These are phyloP conservation scores for Auricularia cornea DNA, from an alignment of 768 basidiomycete species.

Conservation along the genomic window DNA sequence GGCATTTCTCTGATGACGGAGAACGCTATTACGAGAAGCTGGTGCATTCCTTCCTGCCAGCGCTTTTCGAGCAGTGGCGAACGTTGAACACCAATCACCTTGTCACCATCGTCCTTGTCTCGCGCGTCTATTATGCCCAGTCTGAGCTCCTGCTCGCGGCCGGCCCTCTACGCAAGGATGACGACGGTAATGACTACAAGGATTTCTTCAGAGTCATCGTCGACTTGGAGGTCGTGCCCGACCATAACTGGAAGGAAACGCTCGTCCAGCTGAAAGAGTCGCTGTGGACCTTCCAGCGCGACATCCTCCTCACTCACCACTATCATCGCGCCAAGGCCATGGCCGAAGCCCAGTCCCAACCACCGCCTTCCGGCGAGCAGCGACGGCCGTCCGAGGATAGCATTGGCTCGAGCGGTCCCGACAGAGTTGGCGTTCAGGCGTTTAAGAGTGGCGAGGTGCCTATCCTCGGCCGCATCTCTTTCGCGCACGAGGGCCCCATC, in stretches of 20 bases:
- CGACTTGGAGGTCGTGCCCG: slow-evolving; percentile 78
- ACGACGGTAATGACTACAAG: slow-evolving; percentile 67
- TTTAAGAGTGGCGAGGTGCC: slow-evolving; percentile 39
- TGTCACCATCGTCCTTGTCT: slow-evolving; percentile 90
- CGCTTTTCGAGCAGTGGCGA: slow-evolving; percentile 78
- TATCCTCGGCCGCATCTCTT: slow-evolving; percentile 69
- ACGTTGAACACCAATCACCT: slow-evolving; percentile 84
- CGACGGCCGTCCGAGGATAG: slow-evolving; percentile 13
- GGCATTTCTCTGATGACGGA: slow-evolving; percentile 95
- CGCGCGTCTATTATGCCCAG: slow-evolving; percentile 81
- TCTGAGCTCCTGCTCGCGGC: slow-evolving; percentile 75
- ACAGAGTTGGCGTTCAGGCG: too few relatives aligned
- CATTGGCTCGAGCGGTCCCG: slow-evolving; percentile 18
- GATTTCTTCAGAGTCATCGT: slow-evolving; percentile 96
- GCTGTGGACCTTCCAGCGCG: slow-evolving; percentile 84
- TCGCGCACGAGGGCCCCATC: slow-evolving; percentile 91
- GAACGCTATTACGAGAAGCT: slow-evolving; percentile 95
- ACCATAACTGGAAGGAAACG: slow-evolving; percentile 66
- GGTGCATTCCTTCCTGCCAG: slow-evolving; percentile 92
- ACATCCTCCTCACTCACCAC: slow-evolving; percentile 85
- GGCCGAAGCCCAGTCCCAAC: slow-evolving; percentile 1
- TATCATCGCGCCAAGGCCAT: slow-evolving; percentile 53
- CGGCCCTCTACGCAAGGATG: slow-evolving; percentile 69
- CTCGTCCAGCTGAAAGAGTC: slow-evolving; percentile 82
- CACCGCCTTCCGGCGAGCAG: slow-evolving; percentile 32